Conservation (phyloP, 768 basidiomycete genomes). For the Pulveroboletus frians region DNA sequence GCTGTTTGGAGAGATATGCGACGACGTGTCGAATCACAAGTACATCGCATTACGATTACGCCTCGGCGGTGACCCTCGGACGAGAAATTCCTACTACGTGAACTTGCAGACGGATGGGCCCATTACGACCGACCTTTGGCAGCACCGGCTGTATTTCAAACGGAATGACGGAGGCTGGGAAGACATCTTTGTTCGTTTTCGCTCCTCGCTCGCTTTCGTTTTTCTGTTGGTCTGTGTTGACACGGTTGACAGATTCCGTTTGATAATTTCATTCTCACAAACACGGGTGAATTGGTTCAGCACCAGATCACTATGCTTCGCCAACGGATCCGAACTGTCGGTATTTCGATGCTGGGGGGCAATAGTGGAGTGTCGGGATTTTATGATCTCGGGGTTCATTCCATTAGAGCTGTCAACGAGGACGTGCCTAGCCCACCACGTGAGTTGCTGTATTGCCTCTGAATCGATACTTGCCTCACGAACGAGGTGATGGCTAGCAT, state of each 20-base stretch:
- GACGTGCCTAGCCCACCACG: constrained; percentile 39
- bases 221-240: neutral
- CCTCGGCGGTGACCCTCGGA: constrained; percentile 68
- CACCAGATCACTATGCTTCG: constrained; percentile 72
- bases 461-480: neutral
- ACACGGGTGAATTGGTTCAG: constrained; percentile 63
- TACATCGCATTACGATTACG: constrained; percentile 80
- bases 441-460: constrained; percentile 15
- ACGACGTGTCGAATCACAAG: constrained; percentile 77
- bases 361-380: constrained; percentile 68
- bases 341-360: constrained; percentile 83
- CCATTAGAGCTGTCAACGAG: constrained; percentile 76
- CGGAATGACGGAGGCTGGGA: constrained; percentile 69
- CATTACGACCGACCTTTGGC: constrained; percentile 85
- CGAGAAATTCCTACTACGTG: constrained; percentile 83
- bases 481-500: constrained; percentile 6
- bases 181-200: constrained; percentile 64
- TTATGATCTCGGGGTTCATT: constrained; percentile 81
- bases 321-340: constrained; percentile 72
- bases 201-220: neutral
- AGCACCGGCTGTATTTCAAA: constrained; percentile 82
- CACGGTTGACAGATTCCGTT: constrained; percentile 66
- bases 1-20: constrained; percentile 78
- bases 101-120: constrained; percentile 89
- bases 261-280: constrained; percentile 66